A percentile compares a stretch with the other conserved stretches of the same genome.
Conservation (phyloP, 306 rosid species). For the Cucumis hystrix region DNA sequence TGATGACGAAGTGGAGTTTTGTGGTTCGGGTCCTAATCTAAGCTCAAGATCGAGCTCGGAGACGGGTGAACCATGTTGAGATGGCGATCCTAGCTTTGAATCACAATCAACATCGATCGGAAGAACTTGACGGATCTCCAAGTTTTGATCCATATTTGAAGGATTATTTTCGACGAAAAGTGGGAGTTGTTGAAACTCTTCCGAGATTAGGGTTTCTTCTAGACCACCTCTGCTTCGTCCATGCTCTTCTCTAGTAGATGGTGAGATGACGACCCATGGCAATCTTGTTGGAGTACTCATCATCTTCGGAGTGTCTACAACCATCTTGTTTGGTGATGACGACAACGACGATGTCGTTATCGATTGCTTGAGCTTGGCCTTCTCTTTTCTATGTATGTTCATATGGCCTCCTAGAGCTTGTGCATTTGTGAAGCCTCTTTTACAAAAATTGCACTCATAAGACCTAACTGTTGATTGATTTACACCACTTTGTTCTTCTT, state of each 20-base stretch:
- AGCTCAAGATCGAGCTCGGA: conserved; percentile 72
- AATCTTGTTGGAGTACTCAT: background rate
- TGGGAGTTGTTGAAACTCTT: conserved; percentile 24
- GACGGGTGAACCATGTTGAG: background rate
- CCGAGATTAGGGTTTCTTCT: background rate
- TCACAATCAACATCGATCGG: background rate
- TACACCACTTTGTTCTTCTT: background rate
- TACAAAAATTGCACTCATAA: conserved; percentile 70
- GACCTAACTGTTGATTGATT: conserved; percentile 16
- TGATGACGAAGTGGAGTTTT: conserved; percentile 18
- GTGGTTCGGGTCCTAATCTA: conserved; percentile 60
- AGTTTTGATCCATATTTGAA: background rate
- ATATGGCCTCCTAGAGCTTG: conserved; percentile 92
- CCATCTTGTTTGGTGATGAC: background rate
- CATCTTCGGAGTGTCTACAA: background rate
- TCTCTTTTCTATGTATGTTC: conserved; percentile 79
- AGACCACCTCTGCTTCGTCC: background rate
- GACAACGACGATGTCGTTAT: background rate
- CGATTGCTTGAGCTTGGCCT: conserved; percentile 51
- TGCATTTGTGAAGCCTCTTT: conserved; percentile 81
- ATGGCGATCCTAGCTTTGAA: background rate
- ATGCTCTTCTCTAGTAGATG: background rate
- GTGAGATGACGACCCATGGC: background rate
- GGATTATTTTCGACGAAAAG: conserved; percentile 28
- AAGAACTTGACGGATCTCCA: conserved; percentile 4